A percentile compares a stretch with the other conserved stretches of the same genome.
Conservation (phyloP, 306 rosid genomes). For the Acacia crassicarpa region DNA sequence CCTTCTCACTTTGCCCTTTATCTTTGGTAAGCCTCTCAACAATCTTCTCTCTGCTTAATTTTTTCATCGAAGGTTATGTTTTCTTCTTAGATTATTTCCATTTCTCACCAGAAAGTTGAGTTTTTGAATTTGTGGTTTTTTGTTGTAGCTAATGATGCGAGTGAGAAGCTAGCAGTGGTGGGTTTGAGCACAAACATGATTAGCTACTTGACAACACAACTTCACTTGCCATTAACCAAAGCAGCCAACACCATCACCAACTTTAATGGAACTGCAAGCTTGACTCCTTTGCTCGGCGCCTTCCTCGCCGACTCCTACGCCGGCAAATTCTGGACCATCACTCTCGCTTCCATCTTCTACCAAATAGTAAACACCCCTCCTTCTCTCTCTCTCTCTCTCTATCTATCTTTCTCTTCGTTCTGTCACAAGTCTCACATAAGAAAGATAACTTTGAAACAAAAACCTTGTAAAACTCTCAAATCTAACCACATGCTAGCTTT, state of each 20-base stretch:
- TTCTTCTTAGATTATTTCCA: too few relatives aligned
- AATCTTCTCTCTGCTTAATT: background rate
- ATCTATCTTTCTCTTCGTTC: too few relatives aligned
- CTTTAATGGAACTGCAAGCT: constrained; percentile 79
- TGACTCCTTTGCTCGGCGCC: constrained; percentile 93
- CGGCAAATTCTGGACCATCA: constrained; percentile 85
- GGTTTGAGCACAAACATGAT: constrained; percentile 82
- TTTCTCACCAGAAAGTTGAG: background rate
- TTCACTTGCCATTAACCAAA: constrained; percentile 81
- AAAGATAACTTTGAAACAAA: too few relatives aligned
- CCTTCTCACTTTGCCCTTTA: constrained; percentile 85
- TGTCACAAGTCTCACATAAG: too few relatives aligned
- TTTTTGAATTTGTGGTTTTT: background rate
- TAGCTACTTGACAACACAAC: constrained; percentile 80
- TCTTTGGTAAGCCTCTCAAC: constrained; percentile 61
- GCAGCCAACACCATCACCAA: constrained; percentile 88
- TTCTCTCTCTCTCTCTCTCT: background rate
- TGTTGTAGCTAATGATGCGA: constrained; percentile 69
- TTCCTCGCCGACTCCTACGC: constrained; percentile 72
- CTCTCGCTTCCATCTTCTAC: constrained; percentile 69
- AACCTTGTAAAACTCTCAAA: too few relatives aligned
- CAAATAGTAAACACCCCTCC: constrained; percentile 44
- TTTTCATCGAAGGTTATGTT: too few relatives aligned
- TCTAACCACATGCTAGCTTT: too few relatives aligned
- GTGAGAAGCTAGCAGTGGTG: constrained; percentile 96